Evolutionary conservation across 345 rosid genomes (phyloP).

Genomic region (Camelina hispida): DNA sequence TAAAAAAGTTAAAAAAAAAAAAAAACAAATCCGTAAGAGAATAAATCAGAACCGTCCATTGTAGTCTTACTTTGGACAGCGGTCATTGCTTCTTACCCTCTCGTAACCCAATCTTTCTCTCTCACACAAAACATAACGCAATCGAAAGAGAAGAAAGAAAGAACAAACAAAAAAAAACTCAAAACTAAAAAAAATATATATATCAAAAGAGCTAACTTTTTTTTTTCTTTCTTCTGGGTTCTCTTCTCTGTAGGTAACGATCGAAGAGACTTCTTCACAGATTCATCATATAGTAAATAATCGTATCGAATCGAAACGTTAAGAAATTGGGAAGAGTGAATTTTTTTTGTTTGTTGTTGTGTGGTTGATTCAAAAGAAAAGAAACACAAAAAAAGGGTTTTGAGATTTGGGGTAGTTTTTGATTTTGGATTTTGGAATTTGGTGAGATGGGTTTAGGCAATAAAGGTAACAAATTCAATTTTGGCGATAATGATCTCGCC

Average conservation of each 20-base stretch:
- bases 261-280: slow-evolving; percentile 37
- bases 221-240: slow-evolving; percentile 8
- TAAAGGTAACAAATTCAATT: slow-evolving; percentile 44
- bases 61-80: slow-evolving; percentile 49
- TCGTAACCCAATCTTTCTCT: slow-evolving; percentile 48
- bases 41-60: slow-evolving; percentile 47
- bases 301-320: slow-evolving; percentile 26
- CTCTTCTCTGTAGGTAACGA: slow-evolving; percentile 22
- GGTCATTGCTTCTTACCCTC: slow-evolving; percentile 43
- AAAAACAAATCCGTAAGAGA: slow-evolving; percentile 34
- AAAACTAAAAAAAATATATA: neutral
- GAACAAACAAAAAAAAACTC: neutral
- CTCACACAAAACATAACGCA: slow-evolving; percentile 38
- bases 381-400: slow-evolving; percentile 29
- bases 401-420: slow-evolving; percentile 39
- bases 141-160: neutral
- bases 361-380: slow-evolving; percentile 14
- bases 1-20: slow-evolving; percentile 1
- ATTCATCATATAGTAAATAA: slow-evolving; percentile 9
- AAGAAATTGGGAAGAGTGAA: slow-evolving; percentile 22
- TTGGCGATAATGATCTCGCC: slow-evolving; percentile 51
- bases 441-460: slow-evolving; percentile 76
- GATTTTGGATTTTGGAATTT: slow-evolving; percentile 22
- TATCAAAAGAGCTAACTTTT: neutral
- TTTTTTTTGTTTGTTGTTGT: neutral